A percentile compares a stretch with the other conserved stretches of the same genome.
Evolutionary conservation across 1,284 basidiomycete species (phyloP).

Genomic region (Cryptococcus depauperatus): DNA sequence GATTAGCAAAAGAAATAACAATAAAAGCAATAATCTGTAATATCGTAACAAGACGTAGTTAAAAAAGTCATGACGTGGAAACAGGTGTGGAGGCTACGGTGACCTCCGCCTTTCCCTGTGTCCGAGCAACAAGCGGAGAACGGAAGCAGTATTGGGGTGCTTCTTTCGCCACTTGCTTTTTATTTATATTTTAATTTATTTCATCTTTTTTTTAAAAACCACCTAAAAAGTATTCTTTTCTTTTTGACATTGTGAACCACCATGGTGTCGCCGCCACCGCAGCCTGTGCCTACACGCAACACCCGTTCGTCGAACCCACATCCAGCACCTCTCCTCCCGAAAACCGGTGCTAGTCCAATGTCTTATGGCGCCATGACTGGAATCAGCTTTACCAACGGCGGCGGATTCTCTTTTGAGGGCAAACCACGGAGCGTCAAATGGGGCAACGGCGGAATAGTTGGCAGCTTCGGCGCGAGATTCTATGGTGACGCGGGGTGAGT

Average conservation of each 20-base stretch:
- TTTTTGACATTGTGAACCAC: constrained; percentile 5
- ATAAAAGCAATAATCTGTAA: too few relatives aligned
- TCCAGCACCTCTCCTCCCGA: constrained; percentile 2
- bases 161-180: too few relatives aligned
- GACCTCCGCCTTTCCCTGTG: too few relatives aligned
- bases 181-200: too few relatives aligned
- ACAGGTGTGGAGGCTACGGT: too few relatives aligned
- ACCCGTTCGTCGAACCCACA: constrained; percentile 11
- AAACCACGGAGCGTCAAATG: constrained; percentile 13
- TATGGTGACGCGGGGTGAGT: constrained; percentile 38
- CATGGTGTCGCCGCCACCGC: constrained; percentile 24
- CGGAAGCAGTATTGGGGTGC: too few relatives aligned
- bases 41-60: too few relatives aligned
- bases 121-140: too few relatives aligned
- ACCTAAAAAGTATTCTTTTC: too few relatives aligned
- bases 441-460: constrained; percentile 17
- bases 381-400: constrained; percentile 37
- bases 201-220: too few relatives aligned
- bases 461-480: constrained; percentile 38
- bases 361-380: constrained; percentile 41
- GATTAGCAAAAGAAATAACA: too few relatives aligned
- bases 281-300: constrained; percentile 16
- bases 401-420: constrained; percentile 34
- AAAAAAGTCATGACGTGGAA: too few relatives aligned
- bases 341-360: constrained; percentile 30